A percentile compares a stretch with the other conserved stretches of the same genome.
These are phyloP conservation scores for Russula sp. DNA, from an alignment of 768 basidiomycete genomes.

Conservation along the genomic window DNA sequence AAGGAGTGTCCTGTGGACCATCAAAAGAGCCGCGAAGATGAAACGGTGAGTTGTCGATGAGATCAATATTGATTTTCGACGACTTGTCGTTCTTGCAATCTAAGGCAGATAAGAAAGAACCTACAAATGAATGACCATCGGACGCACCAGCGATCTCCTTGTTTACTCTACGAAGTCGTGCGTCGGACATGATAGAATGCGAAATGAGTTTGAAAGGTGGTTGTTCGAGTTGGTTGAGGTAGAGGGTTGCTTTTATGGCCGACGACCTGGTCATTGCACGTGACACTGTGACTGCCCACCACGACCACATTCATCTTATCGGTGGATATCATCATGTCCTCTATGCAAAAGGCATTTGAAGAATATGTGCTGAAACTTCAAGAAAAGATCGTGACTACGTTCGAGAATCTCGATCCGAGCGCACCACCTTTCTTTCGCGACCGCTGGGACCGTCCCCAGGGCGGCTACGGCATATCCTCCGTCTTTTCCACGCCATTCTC, in stretches of 20 bases:
- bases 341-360: conserved; percentile 78
- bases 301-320: neutral
- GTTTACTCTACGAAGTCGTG: conserved; percentile 83
- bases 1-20: conserved; percentile 91
- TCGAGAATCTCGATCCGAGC: conserved; percentile 76
- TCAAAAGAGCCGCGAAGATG: conserved; percentile 90
- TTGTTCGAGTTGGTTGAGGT: conserved; percentile 5
- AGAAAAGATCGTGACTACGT: conserved; percentile 66
- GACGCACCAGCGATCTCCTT: conserved; percentile 84
- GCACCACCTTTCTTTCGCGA: conserved; percentile 77
- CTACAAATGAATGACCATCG: neutral
- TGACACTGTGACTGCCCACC: neutral
- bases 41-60: conserved; percentile 85
- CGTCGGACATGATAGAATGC: conserved; percentile 46
- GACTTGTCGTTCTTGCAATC: conserved; percentile 96
- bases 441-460: conserved; percentile 66
- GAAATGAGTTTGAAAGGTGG: neutral
- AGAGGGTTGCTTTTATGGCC: conserved; percentile 15
- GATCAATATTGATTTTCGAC: conserved; percentile 80
- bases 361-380: conserved; percentile 75
- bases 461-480: conserved; percentile 80
- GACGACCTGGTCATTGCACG: conserved; percentile 9
- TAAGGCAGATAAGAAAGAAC: neutral
- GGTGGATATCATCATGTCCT: neutral
- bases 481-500: conserved; percentile 57